Evolutionary conservation across 306 rosid species (phyloP).

Genomic region (Lathyrus oleraceus): DNA sequence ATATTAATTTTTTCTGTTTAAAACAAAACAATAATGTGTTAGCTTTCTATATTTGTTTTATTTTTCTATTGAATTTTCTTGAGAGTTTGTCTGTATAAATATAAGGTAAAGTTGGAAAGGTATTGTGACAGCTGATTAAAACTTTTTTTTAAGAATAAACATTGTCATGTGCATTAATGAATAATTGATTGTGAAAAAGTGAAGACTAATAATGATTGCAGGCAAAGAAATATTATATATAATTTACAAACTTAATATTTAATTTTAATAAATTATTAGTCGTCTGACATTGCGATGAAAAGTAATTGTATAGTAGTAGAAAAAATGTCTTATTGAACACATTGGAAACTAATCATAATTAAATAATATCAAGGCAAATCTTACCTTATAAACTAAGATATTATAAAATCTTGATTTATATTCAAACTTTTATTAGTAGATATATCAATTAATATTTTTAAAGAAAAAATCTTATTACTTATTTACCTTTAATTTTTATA

Average conservation of each 20-base stretch:
- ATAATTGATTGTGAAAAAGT: conserved; percentile 22
- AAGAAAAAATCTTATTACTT: no score
- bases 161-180: conserved; percentile 35
- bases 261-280: neutral
- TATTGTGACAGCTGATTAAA: conserved; percentile 40
- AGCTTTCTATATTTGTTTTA: neutral
- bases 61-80: neutral
- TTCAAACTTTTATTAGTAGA: no score
- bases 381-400: no score
- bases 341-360: no score
- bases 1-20: neutral
- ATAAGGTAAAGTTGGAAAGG: conserved; percentile 43
- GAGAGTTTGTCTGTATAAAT: conserved; percentile 1
- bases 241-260: conserved; percentile 4
- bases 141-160: conserved; percentile 14
- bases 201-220: conserved; percentile 31
- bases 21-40: conserved; percentile 7
- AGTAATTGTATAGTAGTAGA: no score
- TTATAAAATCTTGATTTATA: no score
- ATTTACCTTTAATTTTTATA: no score
- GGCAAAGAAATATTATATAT: conserved; percentile 12
- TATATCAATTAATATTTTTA: no score
- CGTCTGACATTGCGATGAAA: neutral
- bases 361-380: no score
- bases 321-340: no score